A percentile compares a stretch with the other conserved stretches of the same genome.
Conservation (phyloP, 1,284 basidiomycete genomes). For the Leccinum solheimii region DNA sequence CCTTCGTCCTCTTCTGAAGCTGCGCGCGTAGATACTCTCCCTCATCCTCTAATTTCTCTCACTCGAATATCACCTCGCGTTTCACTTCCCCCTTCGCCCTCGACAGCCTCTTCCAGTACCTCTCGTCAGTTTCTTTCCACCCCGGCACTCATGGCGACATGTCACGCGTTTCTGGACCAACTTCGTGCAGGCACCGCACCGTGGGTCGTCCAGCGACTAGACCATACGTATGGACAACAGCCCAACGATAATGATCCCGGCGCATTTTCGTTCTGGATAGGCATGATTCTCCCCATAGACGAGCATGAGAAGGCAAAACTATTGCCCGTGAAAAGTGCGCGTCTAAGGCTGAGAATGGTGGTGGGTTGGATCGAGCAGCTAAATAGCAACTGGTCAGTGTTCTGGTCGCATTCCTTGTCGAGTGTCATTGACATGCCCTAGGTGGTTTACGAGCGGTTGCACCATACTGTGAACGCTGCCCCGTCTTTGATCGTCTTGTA, state of each 20-base stretch:
- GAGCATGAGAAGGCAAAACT: constrained; percentile 92
- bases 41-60: constrained; percentile 16
- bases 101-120: constrained; percentile 11
- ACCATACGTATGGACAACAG: constrained; percentile 73
- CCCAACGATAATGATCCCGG: constrained; percentile 65
- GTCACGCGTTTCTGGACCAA: constrained; percentile 78
- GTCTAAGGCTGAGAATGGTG: constrained; percentile 78
- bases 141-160: constrained; percentile 72
- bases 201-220: constrained; percentile 87
- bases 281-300: constrained; percentile 90
- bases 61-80: constrained; percentile 13
- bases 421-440: constrained; percentile 27
- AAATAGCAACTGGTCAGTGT: constrained; percentile 62
- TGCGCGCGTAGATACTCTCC: constrained; percentile 11
- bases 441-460: constrained; percentile 53
- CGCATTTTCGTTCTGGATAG: constrained; percentile 89
- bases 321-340: constrained; percentile 83
- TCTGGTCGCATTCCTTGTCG: neutral
- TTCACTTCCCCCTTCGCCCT: constrained; percentile 11
- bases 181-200: constrained; percentile 83
- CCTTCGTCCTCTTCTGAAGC: constrained; percentile 15
- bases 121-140: constrained; percentile 47
- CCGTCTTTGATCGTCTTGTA: constrained; percentile 5
- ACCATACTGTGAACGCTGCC: constrained; percentile 31
- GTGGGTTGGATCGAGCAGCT: constrained; percentile 92